Percentiles rank a stretch among this genome's conserved stretches.
Evolutionary conservation across 305 asterid species (phyloP).

Genomic region (Fraxinus ornus): DNA sequence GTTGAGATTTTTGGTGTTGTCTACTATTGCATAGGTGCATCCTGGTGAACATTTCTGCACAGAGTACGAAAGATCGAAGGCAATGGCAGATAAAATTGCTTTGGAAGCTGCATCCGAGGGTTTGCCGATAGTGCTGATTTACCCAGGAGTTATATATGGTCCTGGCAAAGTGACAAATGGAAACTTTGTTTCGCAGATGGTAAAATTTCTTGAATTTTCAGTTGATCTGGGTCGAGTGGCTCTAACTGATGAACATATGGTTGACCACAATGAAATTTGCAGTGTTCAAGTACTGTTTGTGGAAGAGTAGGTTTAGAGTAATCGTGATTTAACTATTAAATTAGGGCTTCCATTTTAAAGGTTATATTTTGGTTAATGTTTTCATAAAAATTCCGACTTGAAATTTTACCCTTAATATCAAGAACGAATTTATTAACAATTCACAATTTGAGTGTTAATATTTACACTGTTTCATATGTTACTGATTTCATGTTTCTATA

Average conservation of each 20-base stretch:
- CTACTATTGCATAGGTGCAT: conserved; percentile 50
- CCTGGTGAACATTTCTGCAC: conserved; percentile 63
- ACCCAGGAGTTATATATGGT: conserved; percentile 94
- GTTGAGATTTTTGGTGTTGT: background rate
- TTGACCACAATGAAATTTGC: conserved; percentile 4
- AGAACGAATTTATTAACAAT: background rate
- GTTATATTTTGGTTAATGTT: background rate
- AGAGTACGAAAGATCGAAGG: conserved; percentile 90
- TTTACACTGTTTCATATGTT: background rate
- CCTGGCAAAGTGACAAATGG: conserved; percentile 83
- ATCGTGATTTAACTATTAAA: background rate
- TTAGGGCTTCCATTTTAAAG: background rate
- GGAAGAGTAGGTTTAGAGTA: background rate
- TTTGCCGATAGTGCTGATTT: conserved; percentile 71
- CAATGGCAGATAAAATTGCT: conserved; percentile 66
- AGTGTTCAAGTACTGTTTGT: background rate
- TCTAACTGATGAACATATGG: background rate
- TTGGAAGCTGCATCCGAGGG: conserved; percentile 80
- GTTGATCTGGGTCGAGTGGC: background rate
- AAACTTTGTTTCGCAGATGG: conserved; percentile 73
- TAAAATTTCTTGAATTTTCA: conserved; percentile 30
- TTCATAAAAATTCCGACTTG: background rate
- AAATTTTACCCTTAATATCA: background rate
- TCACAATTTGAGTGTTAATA: background rate
- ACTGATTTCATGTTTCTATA: background rate